phyloP scores from a whole-genome alignment of 768 basidiomycete genomes.

The Mycena latifolia region DNA sequence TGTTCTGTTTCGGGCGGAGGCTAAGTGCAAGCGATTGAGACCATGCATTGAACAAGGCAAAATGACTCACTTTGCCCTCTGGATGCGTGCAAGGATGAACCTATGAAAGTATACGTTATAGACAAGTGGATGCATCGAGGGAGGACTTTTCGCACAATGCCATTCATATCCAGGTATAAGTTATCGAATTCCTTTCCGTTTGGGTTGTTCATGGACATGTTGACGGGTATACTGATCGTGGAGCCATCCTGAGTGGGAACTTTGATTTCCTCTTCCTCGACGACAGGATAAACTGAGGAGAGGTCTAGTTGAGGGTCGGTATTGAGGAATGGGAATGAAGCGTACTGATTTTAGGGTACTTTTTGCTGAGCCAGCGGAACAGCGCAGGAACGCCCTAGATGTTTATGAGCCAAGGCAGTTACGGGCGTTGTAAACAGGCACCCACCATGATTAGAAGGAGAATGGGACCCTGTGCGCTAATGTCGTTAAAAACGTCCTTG shows the following conservation, averaged over 20 bases:
- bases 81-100: slow-evolving; percentile 99
- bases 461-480: slow-evolving; percentile 23
- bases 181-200: slow-evolving; percentile 97
- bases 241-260: slow-evolving; percentile 77
- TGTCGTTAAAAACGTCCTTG: slow-evolving; percentile 16
- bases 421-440: neutral
- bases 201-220: slow-evolving; percentile 88
- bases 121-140: neutral
- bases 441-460: slow-evolving; percentile 25
- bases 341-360: slow-evolving; percentile 97
- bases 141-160: slow-evolving; percentile 78
- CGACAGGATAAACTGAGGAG: slow-evolving; percentile 75
- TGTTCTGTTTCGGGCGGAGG: slow-evolving; percentile 98
- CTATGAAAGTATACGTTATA: slow-evolving; percentile 49
- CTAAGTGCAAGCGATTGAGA: slow-evolving; percentile 49
- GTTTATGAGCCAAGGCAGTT: neutral
- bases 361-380: slow-evolving; percentile 98
- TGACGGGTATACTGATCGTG: slow-evolving; percentile 78
- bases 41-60: slow-evolving; percentile 1
- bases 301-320: neutral
- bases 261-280: slow-evolving; percentile 86
- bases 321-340: slow-evolving; percentile 24
- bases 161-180: slow-evolving; percentile 99
- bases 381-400: slow-evolving; percentile 95
- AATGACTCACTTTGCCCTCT: slow-evolving; percentile 82